Percentiles rank a stretch among this genome's conserved stretches.
These are phyloP conservation scores for Cadophora luteo-olivacea DNA, from an alignment of 2,329 filamentous ascomycete genomes.

Conservation along the genomic window DNA sequence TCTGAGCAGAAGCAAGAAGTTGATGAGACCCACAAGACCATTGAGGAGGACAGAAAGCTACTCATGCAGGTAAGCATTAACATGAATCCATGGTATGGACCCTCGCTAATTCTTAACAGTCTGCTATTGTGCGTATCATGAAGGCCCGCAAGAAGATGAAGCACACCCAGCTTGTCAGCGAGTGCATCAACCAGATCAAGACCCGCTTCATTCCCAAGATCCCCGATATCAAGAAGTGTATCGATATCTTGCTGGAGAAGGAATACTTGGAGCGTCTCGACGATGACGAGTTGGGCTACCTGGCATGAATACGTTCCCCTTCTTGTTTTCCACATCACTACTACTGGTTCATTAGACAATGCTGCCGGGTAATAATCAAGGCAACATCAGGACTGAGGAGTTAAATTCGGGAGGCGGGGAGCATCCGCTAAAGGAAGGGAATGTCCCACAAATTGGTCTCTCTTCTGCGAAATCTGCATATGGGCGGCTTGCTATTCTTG, in stretches of 20 bases:
- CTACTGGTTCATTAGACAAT: constrained; percentile 29
- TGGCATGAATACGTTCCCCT: constrained; percentile 66
- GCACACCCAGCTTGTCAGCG: constrained; percentile 90
- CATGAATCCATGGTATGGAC: not conserved
- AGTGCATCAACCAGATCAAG: constrained; percentile 95
- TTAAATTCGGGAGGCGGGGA: constrained; percentile 11
- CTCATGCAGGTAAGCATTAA: constrained; percentile 82
- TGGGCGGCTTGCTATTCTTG: constrained; percentile 28
- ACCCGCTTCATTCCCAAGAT: constrained; percentile 92
- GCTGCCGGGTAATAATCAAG: constrained; percentile 20
- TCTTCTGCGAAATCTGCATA: constrained; percentile 28
- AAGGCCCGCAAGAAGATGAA: constrained; percentile 99
- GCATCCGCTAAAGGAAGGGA: constrained; percentile 18
- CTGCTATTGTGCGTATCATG: constrained; percentile 99
- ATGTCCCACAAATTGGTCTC: constrained; percentile 5
- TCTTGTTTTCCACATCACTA: constrained; percentile 19
- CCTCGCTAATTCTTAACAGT: constrained; percentile 61
- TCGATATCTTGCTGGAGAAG: constrained; percentile 98
- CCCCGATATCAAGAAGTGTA: constrained; percentile 98
- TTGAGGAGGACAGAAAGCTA: constrained; percentile 96
- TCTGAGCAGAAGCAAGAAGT: constrained; percentile 96
- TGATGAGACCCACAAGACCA: constrained; percentile 98
- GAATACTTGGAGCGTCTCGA: constrained; percentile 97
- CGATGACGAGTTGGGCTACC: constrained; percentile 91
- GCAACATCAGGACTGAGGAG: constrained; percentile 16